Evolutionary conservation across 805 yeast species (phyloP).

Genomic region (Yamadazyma phyllophila): DNA sequence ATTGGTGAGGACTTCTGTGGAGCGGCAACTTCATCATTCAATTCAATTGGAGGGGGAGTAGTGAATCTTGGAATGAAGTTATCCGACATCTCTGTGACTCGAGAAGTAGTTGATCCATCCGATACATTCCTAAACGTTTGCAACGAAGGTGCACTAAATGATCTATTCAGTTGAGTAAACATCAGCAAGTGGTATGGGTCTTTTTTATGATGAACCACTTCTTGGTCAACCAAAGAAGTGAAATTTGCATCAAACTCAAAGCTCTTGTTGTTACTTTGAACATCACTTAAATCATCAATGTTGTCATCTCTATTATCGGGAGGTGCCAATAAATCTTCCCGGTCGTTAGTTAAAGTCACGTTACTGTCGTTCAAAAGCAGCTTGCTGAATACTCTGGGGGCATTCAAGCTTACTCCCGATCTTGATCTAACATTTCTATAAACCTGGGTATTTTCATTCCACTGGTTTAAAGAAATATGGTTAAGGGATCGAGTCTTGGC

Average conservation of each 20-base stretch:
- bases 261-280: conserved; percentile 12
- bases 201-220: background rate
- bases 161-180: conserved; percentile 22
- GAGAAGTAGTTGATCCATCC: conserved; percentile 1
- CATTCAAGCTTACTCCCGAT: conserved; percentile 21
- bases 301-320: conserved; percentile 18
- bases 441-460: conserved; percentile 24
- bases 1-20: conserved; percentile 28
- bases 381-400: conserved; percentile 19
- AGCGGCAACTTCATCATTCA: background rate
- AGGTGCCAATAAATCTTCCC: conserved; percentile 8
- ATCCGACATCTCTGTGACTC: background rate
- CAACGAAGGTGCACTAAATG: conserved; percentile 41
- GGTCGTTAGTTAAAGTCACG: conserved; percentile 7
- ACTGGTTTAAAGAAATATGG: conserved; percentile 30
- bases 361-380: conserved; percentile 14
- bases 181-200: background rate
- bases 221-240: background rate
- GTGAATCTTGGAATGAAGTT: background rate
- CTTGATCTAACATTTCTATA: conserved; percentile 25
- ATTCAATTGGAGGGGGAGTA: conserved; percentile 12
- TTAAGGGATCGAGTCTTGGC: conserved; percentile 10
- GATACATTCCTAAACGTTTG: conserved; percentile 33
- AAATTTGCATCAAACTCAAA: background rate
- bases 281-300: conserved; percentile 29